Evolutionary conservation across 2,329 filamentous ascomycete genomes (phyloP).

Genomic region (Penicillium sp.): DNA sequence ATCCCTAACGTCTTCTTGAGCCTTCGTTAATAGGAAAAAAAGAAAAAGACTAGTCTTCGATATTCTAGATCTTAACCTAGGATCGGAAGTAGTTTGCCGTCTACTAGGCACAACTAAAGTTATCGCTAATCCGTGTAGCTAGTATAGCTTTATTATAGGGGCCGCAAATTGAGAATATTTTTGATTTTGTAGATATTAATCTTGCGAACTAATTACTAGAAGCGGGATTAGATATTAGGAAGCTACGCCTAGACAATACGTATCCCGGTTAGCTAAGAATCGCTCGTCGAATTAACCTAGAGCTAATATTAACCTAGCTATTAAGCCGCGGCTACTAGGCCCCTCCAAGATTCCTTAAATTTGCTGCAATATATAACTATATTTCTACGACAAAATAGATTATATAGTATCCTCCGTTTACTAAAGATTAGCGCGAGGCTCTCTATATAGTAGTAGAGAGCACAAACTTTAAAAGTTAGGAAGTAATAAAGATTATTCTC

Average conservation of each 20-base stretch:
- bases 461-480: not conserved
- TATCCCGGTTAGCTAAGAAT: not conserved
- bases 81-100: not conserved
- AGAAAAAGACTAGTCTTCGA: not conserved
- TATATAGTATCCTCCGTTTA: not conserved
- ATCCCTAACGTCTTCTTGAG: not conserved
- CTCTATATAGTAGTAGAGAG: not conserved
- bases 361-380: not conserved
- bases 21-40: not conserved
- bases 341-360: not conserved
- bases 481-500: not conserved
- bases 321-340: not conserved
- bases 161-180: not conserved
- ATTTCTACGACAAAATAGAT: not conserved
- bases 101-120: not conserved
- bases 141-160: not conserved
- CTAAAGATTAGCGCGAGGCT: not conserved
- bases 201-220: not conserved
- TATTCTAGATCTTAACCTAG: not conserved
- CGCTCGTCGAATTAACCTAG: not conserved
- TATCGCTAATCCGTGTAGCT: not conserved
- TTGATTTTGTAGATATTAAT: not conserved
- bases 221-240: not conserved
- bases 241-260: not conserved
- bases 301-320: not conserved